Evolutionary conservation across 192 early-diverging fungal species (phyloP), one percentile per base, ranked within the genome.

Genomic region (Gryganskiella cystojenkinii): DNA sequence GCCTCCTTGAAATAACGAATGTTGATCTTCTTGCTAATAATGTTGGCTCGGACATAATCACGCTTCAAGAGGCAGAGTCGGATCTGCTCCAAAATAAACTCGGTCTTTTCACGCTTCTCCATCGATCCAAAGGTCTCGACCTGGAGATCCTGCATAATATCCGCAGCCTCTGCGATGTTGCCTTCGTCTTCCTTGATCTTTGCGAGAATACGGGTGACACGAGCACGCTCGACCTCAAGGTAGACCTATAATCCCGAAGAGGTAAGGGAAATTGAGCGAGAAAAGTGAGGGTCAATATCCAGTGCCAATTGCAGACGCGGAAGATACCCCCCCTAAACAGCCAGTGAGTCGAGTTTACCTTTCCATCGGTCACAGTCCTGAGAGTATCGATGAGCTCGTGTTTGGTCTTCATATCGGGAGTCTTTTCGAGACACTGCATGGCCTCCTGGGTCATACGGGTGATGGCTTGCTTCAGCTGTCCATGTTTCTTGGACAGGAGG

Each of bases 31-130:
- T 90, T 89, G 84, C 94, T 94, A 49, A 98, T 96, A 52, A 99
- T 96, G 56, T 96, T 94, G 68, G 92, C 92, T 33, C 96, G 84
- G 4, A 91, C 85, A 73, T 94, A 98, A 82, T 99, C 98, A 46
- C 89, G 88, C 87, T 97, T 98, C 35, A 93, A 92, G 45, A 99
- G 80, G 65, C 92, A 92, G 35, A 99, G 86, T 35, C 98, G 91
- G 93, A 99, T 97, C 81, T 99, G 98, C 82, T 98, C 97, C 37
- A 99, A 80, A 72, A 99, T 97, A 80, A 99, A 99, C 67, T 98
- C 96, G 1, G 96, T 97, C 87, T 99, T 99, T 82, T 99, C 98
- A 51, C 96, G 91, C 76, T 92, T 92, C 62, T 98, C 96, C 97
- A 99, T 98, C 20, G 95, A 97, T 28, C 98, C 98, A 81, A 95